Percentiles rank a stretch among this genome's conserved stretches.
These are phyloP conservation scores for Recurvomyces mirabilis DNA, from an alignment of 495 filamentous ascomycete species.

Conservation along the genomic window DNA sequence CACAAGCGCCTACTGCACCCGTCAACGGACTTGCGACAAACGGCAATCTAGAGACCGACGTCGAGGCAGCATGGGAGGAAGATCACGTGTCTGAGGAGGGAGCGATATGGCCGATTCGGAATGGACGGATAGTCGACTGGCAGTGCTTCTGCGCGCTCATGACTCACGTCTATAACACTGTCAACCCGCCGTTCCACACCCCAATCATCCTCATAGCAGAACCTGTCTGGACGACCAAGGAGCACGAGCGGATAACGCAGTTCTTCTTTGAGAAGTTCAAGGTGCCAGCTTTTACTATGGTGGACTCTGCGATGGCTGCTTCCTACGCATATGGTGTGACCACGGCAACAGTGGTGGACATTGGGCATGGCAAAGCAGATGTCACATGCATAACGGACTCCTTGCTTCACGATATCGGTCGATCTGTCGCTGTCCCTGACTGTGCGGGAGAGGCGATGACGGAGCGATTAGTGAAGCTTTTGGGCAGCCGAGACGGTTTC, in stretches of 20 bases:
- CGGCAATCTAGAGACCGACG: slow-evolving; percentile 35
- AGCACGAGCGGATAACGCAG: slow-evolving; percentile 71
- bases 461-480: slow-evolving; percentile 53
- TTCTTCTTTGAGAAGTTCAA: slow-evolving; percentile 98
- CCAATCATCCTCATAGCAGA: slow-evolving; percentile 80
- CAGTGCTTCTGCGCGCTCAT: slow-evolving; percentile 84
- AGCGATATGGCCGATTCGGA: slow-evolving; percentile 74
- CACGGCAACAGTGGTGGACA: slow-evolving; percentile 73
- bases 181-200: slow-evolving; percentile 86
- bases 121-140: slow-evolving; percentile 82
- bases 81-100: slow-evolving; percentile 78
- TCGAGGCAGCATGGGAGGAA: slow-evolving; percentile 57
- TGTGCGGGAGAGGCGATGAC: slow-evolving; percentile 89
- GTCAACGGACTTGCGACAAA: slow-evolving; percentile 14
- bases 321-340: slow-evolving; percentile 70
- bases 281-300: slow-evolving; percentile 73
- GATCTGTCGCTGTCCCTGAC: slow-evolving; percentile 50
- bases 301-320: slow-evolving; percentile 73
- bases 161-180: slow-evolving; percentile 69
- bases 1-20: slow-evolving; percentile 16
- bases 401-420: slow-evolving; percentile 48
- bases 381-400: slow-evolving; percentile 79
- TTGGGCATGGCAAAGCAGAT: slow-evolving; percentile 84
- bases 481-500: slow-evolving; percentile 54
- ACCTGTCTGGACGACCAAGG: slow-evolving; percentile 72